A percentile compares a stretch with the other conserved stretches of the same genome.
Conservation (phyloP, 1,139 yeast species). For the Lodderomyces theae region DNA sequence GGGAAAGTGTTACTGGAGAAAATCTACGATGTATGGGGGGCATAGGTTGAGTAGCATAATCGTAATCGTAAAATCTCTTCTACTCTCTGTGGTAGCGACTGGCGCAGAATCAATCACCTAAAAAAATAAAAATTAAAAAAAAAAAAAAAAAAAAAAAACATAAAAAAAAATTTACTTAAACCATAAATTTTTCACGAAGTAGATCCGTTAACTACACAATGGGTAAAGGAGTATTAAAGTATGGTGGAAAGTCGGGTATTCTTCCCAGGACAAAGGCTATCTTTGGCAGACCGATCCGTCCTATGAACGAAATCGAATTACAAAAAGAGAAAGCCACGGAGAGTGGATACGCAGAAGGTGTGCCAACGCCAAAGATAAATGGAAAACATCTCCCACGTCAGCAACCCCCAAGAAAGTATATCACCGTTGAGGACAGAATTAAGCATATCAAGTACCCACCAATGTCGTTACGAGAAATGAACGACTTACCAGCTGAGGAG, state of each 20-base stretch:
- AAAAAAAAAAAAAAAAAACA: conserved; percentile 5
- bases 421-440: conserved; percentile 60
- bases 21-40: conserved; percentile 63
- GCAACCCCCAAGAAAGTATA: conserved; percentile 51
- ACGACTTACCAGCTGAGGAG: conserved; percentile 41
- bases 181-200: conserved; percentile 5
- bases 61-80: no score
- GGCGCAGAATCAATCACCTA: no score
- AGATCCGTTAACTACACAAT: conserved; percentile 19
- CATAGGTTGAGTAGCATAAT: neutral
- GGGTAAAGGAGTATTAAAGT: conserved; percentile 53
- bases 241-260: conserved; percentile 76
- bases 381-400: conserved; percentile 26
- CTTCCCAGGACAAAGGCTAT: conserved; percentile 76
- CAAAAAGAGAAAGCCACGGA: conserved; percentile 45
- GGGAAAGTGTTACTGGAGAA: conserved; percentile 59
- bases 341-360: conserved; percentile 72
- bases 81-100: conserved; percentile 4
- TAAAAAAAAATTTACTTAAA: conserved; percentile 3
- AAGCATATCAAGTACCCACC: conserved; percentile 46
- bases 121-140: neutral
- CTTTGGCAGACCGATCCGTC: conserved; percentile 62
- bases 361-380: conserved; percentile 69
- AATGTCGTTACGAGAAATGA: conserved; percentile 27
- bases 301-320: conserved; percentile 35